Conservation (phyloP, 257 asterid genomes). For the Penstemon eatonii region DNA sequence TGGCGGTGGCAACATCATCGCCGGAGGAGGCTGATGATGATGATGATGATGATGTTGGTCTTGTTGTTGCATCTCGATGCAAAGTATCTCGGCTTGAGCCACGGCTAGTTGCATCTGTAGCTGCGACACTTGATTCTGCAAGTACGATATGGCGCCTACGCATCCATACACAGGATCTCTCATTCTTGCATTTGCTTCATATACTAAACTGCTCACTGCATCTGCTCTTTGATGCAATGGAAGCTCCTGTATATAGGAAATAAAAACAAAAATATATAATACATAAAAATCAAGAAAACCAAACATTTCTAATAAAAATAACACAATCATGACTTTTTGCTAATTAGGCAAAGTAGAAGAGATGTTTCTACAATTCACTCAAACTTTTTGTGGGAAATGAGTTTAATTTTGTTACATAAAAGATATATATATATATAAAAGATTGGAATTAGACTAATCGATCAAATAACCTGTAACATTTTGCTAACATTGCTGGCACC, state of each 20-base stretch:
- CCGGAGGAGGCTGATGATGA: slow-evolving; percentile 4
- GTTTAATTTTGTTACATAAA: no score
- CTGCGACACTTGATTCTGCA: slow-evolving; percentile 83
- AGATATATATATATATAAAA: no score
- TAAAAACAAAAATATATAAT: no score
- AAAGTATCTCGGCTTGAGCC: slow-evolving; percentile 81
- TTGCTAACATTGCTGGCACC: slow-evolving; percentile 95
- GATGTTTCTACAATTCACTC: no score
- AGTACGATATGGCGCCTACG: slow-evolving; percentile 77
- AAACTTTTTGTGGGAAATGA: no score
- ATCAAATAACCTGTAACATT: slow-evolving; percentile 69
- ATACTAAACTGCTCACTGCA: slow-evolving; percentile 86
- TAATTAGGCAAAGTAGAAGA: no score
- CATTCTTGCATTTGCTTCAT: slow-evolving; percentile 84
- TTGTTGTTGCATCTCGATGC: slow-evolving; percentile 84
- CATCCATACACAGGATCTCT: slow-evolving; percentile 90
- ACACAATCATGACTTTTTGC: neutral
- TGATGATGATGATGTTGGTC: slow-evolving; percentile 12
- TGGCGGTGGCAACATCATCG: slow-evolving; percentile 27
- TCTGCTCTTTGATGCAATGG: slow-evolving; percentile 75
- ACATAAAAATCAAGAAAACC: neutral
- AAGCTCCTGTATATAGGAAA: slow-evolving; percentile 50
- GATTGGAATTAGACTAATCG: no score
- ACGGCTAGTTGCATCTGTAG: slow-evolving; percentile 81
- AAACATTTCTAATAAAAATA: neutral